Percentiles rank a stretch among this genome's conserved stretches.
Evolutionary conservation across 495 filamentous ascomycete species (phyloP).

Genomic region (Pseudomonodictys pantanalensis): DNA sequence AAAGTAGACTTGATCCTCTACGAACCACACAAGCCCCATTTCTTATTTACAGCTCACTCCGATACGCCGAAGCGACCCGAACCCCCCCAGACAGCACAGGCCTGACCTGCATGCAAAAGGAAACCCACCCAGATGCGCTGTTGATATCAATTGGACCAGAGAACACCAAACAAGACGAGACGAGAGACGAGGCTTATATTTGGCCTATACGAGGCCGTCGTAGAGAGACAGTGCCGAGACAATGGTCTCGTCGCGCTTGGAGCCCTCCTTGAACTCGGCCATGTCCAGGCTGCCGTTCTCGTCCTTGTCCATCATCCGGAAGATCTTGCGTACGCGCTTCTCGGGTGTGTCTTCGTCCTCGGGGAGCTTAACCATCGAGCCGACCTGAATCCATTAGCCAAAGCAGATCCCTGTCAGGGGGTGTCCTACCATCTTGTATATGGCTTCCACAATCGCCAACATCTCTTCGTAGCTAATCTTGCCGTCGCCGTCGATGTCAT

Average conservation of each 20-base stretch:
- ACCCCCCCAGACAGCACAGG: constrained; percentile 1
- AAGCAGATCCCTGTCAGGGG: background rate
- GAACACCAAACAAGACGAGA: constrained; percentile 21
- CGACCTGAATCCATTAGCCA: constrained; percentile 59
- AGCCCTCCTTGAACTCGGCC: constrained; percentile 98
- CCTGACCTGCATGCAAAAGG: constrained; percentile 18
- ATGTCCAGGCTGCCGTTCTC: constrained; percentile 92
- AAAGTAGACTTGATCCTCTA: too few relatives aligned
- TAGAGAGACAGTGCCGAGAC: constrained; percentile 95
- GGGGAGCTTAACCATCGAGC: constrained; percentile 97
- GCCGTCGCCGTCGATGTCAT: constrained; percentile 97
- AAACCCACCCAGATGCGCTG: constrained; percentile 30
- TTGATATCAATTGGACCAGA: constrained; percentile 26
- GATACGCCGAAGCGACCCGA: constrained; percentile 14
- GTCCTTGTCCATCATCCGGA: constrained; percentile 99
- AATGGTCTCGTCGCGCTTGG: constrained; percentile 98
- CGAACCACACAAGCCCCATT: background rate
- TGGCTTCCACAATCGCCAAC: constrained; percentile 96
- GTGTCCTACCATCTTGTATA: constrained; percentile 91
- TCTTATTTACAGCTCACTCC: constrained; percentile 26
- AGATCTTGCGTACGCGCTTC: constrained; percentile 97
- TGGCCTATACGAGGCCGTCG: constrained; percentile 77
- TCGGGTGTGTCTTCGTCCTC: constrained; percentile 98
- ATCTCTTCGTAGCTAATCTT: constrained; percentile 99
- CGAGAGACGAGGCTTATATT: constrained; percentile 3